Evolutionary conservation across 2,329 filamentous ascomycete species (phyloP), one percentile per base, ranked within the genome.

Genomic region (Malbranchea zuffiana): DNA sequence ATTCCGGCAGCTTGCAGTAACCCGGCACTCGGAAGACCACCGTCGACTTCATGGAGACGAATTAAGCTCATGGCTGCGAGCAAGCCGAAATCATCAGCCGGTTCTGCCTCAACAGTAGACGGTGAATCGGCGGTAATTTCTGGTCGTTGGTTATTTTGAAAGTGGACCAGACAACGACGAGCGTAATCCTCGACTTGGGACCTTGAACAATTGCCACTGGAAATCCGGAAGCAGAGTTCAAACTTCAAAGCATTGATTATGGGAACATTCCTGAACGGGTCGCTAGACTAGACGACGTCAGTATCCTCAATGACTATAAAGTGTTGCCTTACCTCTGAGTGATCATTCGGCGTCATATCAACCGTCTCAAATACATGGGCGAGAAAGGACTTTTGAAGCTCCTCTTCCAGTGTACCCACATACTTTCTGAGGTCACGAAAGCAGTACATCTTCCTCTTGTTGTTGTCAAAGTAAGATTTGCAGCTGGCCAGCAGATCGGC

Each of bases 171-270:
- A 41, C 61, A 65, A 16, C 56, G 55, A 13, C 44, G 47, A 12
- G 62, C 53, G 40, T 63, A 61, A n/a, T 53, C 50, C 35, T 62
- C 57, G 5, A 56, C 44, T 26, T 51, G 45, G 11, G 51, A 28
- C 37, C 43, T 48, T 6, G 54, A 50, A 8, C 40, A 44, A 7
- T 45, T 48, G 10, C 38, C 41, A 5, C 49, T 50, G 6, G 58
- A 60, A 12, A 65, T 41, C 17, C 51, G 44, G 35, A 64, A 53
- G 34, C 58, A 59, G 39, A 64, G 66, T 20, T 64, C 59, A 15
- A 64, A 42, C 41, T 66, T 67, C 13, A 65, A 50, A 11, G 54
- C 53, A 45, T 66, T 67, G 39, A 66, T 62, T 35, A 44, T 47
- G 6, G 57, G 40, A 39, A 62, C 50, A 8, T 50, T 43, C 25